phyloP scores from a whole-genome alignment of 257 asterid species.

The Datura wrightii region DNA sequence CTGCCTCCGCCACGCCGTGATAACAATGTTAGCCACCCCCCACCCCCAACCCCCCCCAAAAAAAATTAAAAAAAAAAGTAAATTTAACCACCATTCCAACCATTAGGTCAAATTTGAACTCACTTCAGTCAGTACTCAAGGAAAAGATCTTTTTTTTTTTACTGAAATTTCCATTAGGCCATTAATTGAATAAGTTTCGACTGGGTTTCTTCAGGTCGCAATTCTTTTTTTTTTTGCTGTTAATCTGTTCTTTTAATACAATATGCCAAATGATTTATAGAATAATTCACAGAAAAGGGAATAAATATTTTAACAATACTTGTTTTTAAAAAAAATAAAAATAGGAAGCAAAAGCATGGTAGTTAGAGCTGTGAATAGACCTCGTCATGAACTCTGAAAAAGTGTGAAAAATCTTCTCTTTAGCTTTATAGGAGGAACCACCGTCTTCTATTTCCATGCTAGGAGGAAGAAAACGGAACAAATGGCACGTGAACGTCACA shows the following conservation, averaged over 20 bases:
- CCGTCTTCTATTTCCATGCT: constrained; percentile 53
- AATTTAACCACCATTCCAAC: too few species aligned
- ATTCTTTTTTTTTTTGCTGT: too few species aligned
- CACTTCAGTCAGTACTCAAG: too few species aligned
- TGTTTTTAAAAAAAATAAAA: too few species aligned
- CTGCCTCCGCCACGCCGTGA: neutral
- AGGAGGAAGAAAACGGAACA: constrained; percentile 21
- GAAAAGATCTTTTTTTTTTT: neutral
- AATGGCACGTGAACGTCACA: neutral
- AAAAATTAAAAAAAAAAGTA: neutral
- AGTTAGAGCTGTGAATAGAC: constrained; percentile 35
- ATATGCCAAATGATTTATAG: too few species aligned
- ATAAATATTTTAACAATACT: too few species aligned
- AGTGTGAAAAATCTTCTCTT: constrained; percentile 40
- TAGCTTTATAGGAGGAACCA: constrained; percentile 28
- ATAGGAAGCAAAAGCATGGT: neutral
- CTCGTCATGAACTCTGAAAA: constrained; percentile 72
- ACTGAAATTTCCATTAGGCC: neutral
- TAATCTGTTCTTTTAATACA: too few species aligned
- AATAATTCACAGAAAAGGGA: too few species aligned
- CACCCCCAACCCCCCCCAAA: too few species aligned
- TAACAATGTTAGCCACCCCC: too few species aligned
- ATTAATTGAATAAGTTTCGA: neutral
- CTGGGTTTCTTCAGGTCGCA: too few species aligned
- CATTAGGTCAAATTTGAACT: too few species aligned